Base-by-base conservation (phyloP, 192 early-diverging fungal species). In the Mortierella claussenii region DNA sequence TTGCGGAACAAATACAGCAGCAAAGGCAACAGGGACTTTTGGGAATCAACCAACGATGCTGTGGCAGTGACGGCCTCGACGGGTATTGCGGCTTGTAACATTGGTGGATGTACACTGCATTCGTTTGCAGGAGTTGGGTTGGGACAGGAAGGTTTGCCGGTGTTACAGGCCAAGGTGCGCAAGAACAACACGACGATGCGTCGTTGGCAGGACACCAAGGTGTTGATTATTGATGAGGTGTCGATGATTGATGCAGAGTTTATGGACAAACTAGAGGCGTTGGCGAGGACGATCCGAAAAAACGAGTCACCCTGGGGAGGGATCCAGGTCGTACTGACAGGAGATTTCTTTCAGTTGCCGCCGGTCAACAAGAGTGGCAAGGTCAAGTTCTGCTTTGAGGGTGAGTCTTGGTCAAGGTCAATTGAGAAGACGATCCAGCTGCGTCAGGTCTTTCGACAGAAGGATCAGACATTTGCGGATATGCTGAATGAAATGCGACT, bases 401-500 rank as follows among this genome's bases (percentile, higher is more conserved):
- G 86, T 24, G 45, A 71, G 7, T 60, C 81, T 12, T 94, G 93
- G 93, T 34, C 30, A 15, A 56, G 21, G 32, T 81, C 79, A 0
- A 78, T 93, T 6, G 52, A 69, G 15, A 66, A 78, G 20, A 91
- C 88, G 8, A 81, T 92, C 28, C 79, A 92, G 79, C 61, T 98
- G 51, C 89, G 82, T 9, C 86, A 90, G 44, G 92, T 96, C 24
- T 98, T 94, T 61, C 80, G 96, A 28, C 96, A 98, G 57, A 91
- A 87, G 69, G 95, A 98, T 68, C 53, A 63, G 49, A 83, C 74
- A 11, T 94, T 97, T 65, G 84, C 93, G 36, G 81, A 89, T 59
- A 88, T 97, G 69, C 82, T 97, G 33, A 94, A 97, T 69, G 93
- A 97, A 71, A 85, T 96, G 79, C 89, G 95, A 54, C 60, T 92